A percentile compares a stretch with the other conserved stretches of the same genome.
phyloP scores from a whole-genome alignment of 2,329 filamentous ascomycete genomes.

The Xylariaceae sp. region DNA sequence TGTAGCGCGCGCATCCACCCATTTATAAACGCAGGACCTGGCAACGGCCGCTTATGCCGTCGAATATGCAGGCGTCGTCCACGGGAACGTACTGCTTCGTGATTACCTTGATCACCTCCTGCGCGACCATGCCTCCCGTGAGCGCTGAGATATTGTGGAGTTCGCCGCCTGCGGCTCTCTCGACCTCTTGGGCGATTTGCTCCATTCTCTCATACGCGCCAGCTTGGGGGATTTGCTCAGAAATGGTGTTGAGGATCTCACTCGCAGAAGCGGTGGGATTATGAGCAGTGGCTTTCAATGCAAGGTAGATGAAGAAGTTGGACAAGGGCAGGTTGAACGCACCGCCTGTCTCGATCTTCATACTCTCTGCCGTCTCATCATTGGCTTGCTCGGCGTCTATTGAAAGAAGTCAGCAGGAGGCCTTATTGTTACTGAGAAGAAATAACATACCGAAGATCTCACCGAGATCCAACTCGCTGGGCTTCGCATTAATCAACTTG shows the following conservation, averaged over 20 bases:
- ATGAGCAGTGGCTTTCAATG: slow-evolving; percentile 52
- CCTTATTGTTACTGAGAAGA: slow-evolving; percentile 11
- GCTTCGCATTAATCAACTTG: slow-evolving; percentile 66
- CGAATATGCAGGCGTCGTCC: slow-evolving; percentile 66
- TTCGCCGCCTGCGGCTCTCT: slow-evolving; percentile 75
- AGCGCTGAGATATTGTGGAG: slow-evolving; percentile 88
- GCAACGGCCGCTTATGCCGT: slow-evolving; percentile 60
- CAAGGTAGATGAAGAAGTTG: slow-evolving; percentile 64
- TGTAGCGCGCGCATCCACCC: slow-evolving; percentile 20
- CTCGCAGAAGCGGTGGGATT: slow-evolving; percentile 40
- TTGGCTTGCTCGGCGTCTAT: slow-evolving; percentile 50
- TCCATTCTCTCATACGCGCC: slow-evolving; percentile 45
- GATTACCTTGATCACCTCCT: slow-evolving; percentile 89
- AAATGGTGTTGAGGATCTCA: slow-evolving; percentile 48
- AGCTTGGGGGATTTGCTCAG: slow-evolving; percentile 42
- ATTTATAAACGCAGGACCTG: slow-evolving; percentile 51
- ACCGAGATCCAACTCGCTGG: slow-evolving; percentile 42
- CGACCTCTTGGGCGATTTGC: slow-evolving; percentile 59
- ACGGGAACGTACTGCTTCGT: slow-evolving; percentile 68
- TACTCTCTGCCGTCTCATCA: slow-evolving; percentile 47
- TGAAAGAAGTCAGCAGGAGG: slow-evolving; percentile 24
- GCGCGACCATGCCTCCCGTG: slow-evolving; percentile 87
- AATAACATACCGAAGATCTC: slow-evolving; percentile 49
- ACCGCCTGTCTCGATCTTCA: slow-evolving; percentile 32
- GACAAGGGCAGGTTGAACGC: slow-evolving; percentile 46